These are phyloP conservation scores for Omphalotus olearius DNA, from an alignment of 1,284 basidiomycete genomes.

Conservation along the genomic window DNA sequence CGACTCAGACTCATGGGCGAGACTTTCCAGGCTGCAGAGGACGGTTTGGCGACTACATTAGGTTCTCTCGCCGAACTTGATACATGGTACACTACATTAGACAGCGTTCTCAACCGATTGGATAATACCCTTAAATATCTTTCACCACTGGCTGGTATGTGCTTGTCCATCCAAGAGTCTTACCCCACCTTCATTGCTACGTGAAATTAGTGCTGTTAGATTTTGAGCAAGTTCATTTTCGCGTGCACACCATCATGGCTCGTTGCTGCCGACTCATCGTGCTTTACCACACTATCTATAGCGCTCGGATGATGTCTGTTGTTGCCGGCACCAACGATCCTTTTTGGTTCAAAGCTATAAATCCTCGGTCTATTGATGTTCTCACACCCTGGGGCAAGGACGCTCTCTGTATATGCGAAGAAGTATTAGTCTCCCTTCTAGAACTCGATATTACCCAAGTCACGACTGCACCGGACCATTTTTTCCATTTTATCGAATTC, in stretches of 20 bases:
- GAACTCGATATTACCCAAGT: background rate
- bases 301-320: background rate
- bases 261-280: conserved; percentile 9
- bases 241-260: conserved; percentile 2
- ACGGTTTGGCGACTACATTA: background rate
- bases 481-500: conserved; percentile 6
- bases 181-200: background rate
- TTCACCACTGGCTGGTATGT: conserved; percentile 7
- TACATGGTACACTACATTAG: background rate
- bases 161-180: background rate
- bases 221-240: conserved; percentile 5
- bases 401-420: conserved; percentile 2
- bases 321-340: background rate
- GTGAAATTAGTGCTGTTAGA: background rate
- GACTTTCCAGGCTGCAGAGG: conserved; percentile 6
- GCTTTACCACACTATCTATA: background rate
- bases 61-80: conserved; percentile 2
- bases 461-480: conserved; percentile 1
- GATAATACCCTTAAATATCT: background rate
- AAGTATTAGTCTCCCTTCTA: conserved; percentile 3
- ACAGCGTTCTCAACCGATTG: background rate
- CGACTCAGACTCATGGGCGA: conserved; percentile 7
- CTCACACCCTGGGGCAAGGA: conserved; percentile 9
- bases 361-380: background rate
- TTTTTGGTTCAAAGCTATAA: background rate